Evolutionary conservation across 1,284 basidiomycete genomes (phyloP).

Genomic region (Tylopilus orsonianus): DNA sequence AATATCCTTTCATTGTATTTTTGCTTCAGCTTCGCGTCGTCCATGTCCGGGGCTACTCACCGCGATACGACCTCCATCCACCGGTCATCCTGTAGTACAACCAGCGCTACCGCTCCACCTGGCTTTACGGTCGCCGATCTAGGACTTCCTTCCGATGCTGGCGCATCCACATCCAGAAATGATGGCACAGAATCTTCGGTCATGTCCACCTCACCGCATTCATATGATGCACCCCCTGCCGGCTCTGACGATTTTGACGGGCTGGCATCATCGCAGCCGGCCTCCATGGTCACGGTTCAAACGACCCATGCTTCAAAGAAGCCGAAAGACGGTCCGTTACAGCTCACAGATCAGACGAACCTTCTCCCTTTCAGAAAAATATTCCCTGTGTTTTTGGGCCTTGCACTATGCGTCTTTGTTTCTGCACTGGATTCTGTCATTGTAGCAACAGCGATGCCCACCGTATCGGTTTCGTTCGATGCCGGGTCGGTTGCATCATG

Average conservation of each 20-base stretch:
- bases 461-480: slow-evolving; percentile 66
- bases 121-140: not conserved
- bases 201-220: slow-evolving; percentile 4
- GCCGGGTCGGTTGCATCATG: slow-evolving; percentile 66
- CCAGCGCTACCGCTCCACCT: not conserved
- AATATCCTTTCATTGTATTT: slow-evolving; percentile 1
- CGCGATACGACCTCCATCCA: slow-evolving; percentile 2
- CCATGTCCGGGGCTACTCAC: slow-evolving; percentile 4
- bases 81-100: not conserved
- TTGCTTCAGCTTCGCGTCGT: not conserved
- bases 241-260: slow-evolving; percentile 1
- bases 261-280: slow-evolving; percentile 7
- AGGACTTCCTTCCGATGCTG: not conserved
- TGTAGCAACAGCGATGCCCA: slow-evolving; percentile 69
- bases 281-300: slow-evolving; percentile 9
- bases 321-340: slow-evolving; percentile 4
- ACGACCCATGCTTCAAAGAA: slow-evolving; percentile 1
- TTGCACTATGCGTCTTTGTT: slow-evolving; percentile 59
- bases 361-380: slow-evolving; percentile 69
- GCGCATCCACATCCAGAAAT: not conserved
- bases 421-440: slow-evolving; percentile 63
- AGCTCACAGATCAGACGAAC: slow-evolving; percentile 75
- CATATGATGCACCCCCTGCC: slow-evolving; percentile 2
- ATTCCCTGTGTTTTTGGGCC: slow-evolving; percentile 59
- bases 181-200: slow-evolving; percentile 4